A percentile compares a stretch with the other conserved stretches of the same genome.
These are phyloP conservation scores for Durusdinium trenchii DNA, from an alignment of 73 alveolate species.

Conservation along the genomic window DNA sequence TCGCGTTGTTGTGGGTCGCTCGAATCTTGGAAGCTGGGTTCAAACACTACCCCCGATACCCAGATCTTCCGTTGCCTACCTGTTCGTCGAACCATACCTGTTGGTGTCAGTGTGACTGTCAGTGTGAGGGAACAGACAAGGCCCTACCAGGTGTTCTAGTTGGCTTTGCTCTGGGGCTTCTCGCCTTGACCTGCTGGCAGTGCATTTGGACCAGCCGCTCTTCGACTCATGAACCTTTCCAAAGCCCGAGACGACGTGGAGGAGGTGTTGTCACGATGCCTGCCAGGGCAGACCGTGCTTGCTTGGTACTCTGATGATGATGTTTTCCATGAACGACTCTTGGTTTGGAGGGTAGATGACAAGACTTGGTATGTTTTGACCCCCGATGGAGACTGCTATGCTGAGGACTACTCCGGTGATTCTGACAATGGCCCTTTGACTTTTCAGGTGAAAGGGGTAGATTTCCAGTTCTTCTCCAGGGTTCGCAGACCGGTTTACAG, in stretches of 20 bases:
- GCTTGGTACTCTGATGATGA: slow-evolving; percentile 1
- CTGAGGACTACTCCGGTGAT: background rate
- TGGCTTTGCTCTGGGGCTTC: too few relatives aligned
- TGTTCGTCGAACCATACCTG: too few relatives aligned
- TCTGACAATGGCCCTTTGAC: background rate
- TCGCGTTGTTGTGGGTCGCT: too few relatives aligned
- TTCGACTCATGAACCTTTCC: too few relatives aligned
- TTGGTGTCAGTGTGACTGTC: too few relatives aligned
- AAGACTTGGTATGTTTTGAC: background rate
- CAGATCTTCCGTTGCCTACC: too few relatives aligned
- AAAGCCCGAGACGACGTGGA: slow-evolving; percentile 47
- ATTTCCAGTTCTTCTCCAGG: background rate
- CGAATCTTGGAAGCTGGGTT: too few relatives aligned
- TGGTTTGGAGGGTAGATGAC: background rate
- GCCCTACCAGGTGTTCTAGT: too few relatives aligned
- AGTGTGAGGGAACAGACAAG: too few relatives aligned
- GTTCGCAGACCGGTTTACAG: background rate
- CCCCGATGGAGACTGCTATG: slow-evolving; percentile 35
- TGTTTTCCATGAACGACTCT: slow-evolving; percentile 6
- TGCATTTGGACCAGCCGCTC: too few relatives aligned
- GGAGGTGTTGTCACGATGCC: background rate
- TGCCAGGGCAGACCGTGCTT: background rate
- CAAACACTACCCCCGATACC: too few relatives aligned
- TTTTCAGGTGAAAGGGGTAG: background rate
- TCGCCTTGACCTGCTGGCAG: too few relatives aligned